Evolutionary conservation across 2,329 filamentous ascomycete species (phyloP).

Genomic region (Aspergillus puulaauensis): DNA sequence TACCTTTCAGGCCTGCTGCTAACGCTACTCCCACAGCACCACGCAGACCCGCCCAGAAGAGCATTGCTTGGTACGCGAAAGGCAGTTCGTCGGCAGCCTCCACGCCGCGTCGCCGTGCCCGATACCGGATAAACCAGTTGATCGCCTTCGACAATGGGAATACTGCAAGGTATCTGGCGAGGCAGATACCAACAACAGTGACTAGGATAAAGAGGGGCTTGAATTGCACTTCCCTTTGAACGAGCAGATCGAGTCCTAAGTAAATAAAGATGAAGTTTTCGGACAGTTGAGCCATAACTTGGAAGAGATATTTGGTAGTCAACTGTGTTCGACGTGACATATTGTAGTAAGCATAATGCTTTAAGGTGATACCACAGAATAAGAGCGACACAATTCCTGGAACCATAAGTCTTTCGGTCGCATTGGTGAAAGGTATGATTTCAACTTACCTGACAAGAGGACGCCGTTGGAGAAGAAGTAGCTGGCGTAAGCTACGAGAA

Average conservation of each 20-base stretch:
- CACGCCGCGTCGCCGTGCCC: slow-evolving; percentile 71
- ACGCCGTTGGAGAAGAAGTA: slow-evolving; percentile 98
- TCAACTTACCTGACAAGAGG: slow-evolving; percentile 80
- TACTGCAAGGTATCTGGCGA: slow-evolving; percentile 88
- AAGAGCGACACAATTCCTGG: slow-evolving; percentile 92
- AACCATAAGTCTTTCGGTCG: slow-evolving; percentile 13
- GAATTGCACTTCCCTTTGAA: slow-evolving; percentile 81
- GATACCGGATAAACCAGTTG: slow-evolving; percentile 89
- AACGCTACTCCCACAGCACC: slow-evolving; percentile 94
- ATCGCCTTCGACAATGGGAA: slow-evolving; percentile 88
- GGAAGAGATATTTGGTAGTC: slow-evolving; percentile 96
- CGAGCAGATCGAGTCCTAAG: slow-evolving; percentile 89
- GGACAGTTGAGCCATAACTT: slow-evolving; percentile 88
- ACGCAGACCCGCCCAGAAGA: slow-evolving; percentile 97
- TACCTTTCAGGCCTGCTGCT: slow-evolving; percentile 80
- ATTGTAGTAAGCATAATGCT: slow-evolving; percentile 99
- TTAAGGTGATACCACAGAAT: slow-evolving; percentile 97
- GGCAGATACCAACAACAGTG: slow-evolving; percentile 86
- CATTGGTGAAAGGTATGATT: neutral
- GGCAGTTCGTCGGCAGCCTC: slow-evolving; percentile 85
- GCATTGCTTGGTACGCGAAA: slow-evolving; percentile 96
- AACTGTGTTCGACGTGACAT: slow-evolving; percentile 98
- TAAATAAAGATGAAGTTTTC: slow-evolving; percentile 99
- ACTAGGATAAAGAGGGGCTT: slow-evolving; percentile 95
- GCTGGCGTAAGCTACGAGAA: slow-evolving; percentile 91